A percentile compares a stretch with the other conserved stretches of the same genome.
These are phyloP conservation scores for Orbilia javanica DNA, from an alignment of 2,329 filamentous ascomycete species.

Conservation along the genomic window DNA sequence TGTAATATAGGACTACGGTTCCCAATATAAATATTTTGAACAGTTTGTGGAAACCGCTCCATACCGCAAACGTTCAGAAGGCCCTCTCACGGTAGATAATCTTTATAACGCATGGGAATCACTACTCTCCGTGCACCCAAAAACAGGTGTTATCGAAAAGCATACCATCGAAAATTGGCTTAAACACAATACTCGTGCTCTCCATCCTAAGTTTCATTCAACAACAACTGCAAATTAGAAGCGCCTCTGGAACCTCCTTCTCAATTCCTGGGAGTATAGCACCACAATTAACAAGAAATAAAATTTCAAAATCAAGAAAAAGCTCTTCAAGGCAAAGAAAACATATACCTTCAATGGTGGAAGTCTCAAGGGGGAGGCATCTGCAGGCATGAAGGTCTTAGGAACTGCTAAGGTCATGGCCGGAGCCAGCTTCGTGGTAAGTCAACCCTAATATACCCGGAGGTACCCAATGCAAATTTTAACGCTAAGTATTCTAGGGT, in stretches of 20 bases:
- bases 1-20: slow-evolving; percentile 40
- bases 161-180: slow-evolving; percentile 42
- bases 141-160: slow-evolving; percentile 41
- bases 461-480: slow-evolving; percentile 8
- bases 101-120: slow-evolving; percentile 41
- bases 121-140: slow-evolving; percentile 34
- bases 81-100: slow-evolving; percentile 26
- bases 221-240: slow-evolving; percentile 17
- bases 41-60: slow-evolving; percentile 24
- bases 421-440: slow-evolving; percentile 45
- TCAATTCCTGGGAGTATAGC: not conserved
- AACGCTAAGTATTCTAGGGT: slow-evolving; percentile 30
- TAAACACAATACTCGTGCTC: slow-evolving; percentile 39
- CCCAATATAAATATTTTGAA: slow-evolving; percentile 39
- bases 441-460: not conserved
- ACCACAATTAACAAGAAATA: slow-evolving; percentile 34
- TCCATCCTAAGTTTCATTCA: slow-evolving; percentile 40
- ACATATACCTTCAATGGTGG: slow-evolving; percentile 47
- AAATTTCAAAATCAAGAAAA: slow-evolving; percentile 43
- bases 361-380: slow-evolving; percentile 37
- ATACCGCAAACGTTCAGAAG: slow-evolving; percentile 34
- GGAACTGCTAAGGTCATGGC: slow-evolving; percentile 43
- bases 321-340: slow-evolving; percentile 43
- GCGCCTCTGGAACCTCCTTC: slow-evolving; percentile 23
- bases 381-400: slow-evolving; percentile 20